A percentile compares a stretch with the other conserved stretches of the same genome.
These are phyloP conservation scores for Microstegium vimineum DNA, from an alignment of 176 grass and related monocot species.

Conservation along the genomic window DNA sequence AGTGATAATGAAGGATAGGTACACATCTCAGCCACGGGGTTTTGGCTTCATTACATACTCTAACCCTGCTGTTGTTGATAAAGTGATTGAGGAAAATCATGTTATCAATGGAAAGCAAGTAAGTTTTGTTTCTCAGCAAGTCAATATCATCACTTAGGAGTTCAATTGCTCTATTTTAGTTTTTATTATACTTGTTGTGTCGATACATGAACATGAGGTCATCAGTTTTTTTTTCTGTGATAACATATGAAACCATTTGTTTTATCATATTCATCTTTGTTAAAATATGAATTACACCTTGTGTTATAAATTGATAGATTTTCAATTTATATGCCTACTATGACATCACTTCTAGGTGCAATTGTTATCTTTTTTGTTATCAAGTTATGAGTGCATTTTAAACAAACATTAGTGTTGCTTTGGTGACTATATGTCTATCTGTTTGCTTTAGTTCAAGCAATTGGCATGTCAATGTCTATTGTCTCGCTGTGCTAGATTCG, in stretches of 20 bases:
- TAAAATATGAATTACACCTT: no score
- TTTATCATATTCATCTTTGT: no score
- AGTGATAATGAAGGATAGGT: constrained; percentile 90
- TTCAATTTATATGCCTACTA: no score
- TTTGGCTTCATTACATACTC: constrained; percentile 97
- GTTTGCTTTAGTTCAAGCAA: constrained; percentile 16
- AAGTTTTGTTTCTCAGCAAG: constrained; percentile 33
- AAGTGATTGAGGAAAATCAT: constrained; percentile 40
- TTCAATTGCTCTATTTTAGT: not conserved
- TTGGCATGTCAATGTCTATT: not conserved
- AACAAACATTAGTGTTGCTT: not conserved
- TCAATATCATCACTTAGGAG: not conserved
- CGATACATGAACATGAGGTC: no score
- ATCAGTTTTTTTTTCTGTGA: not conserved
- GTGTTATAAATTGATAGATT: no score
- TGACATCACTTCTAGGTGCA: no score
- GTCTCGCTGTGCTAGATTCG: not conserved
- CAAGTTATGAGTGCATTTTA: not conserved
- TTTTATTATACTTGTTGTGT: no score
- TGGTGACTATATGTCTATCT: not conserved
- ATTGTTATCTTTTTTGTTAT: not conserved
- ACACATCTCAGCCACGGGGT: constrained; percentile 75
- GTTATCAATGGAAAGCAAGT: constrained; percentile 83
- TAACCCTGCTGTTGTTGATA: constrained; percentile 29
- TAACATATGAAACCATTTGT: no score